Evolutionary conservation across 345 rosid species (phyloP), one percentile per base, ranked within the genome.

Genomic region (Hibiscus mutabilis): DNA sequence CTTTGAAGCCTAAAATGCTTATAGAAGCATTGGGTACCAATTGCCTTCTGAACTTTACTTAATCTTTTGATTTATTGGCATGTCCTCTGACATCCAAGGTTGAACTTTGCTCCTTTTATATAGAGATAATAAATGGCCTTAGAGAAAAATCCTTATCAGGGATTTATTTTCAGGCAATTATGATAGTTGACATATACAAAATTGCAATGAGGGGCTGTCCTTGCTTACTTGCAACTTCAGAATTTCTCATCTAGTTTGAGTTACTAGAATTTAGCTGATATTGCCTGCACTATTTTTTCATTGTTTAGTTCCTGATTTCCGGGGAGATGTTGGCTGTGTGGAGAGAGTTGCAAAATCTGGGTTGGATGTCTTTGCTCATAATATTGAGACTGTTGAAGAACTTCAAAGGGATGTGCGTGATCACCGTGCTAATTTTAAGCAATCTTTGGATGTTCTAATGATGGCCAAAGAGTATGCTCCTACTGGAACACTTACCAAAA

Each of bases 371-470:
- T 76, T 96, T 73, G 99, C 98, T 72, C 99, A 96, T 82, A 96
- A 96, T 76, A 92, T 96, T 52, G 98, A 96, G 87, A 92, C 98
- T 3, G 99, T 96, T 18, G 97, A 92, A 78, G 98, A 89, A 76
- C 99, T 91, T 79, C 99, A 96, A 78, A 79, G 88, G 46, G 85
- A 40, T 60, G 98, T 96, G 19, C 81, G 99, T 35, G 99, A 96
- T 73, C 92, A 73, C 70, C 99, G 98, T 65, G 99, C 99, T 79
- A 89, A 91, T 83, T 92, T 96, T 70, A 89, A 87, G 84, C 98
- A 96, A 82, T 96, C 99, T 29, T 75, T 96, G 40, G 89, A 91
- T 71, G 98, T 96, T 81, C 88, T 96, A 47, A 82, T 80, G 85
- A 88, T 83, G 91, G 98, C 98, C 67, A 92, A 91, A 77, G 85